Base-by-base conservation (phyloP, 176 grass and related monocot genomes). In the Carex scoparia region DNA sequence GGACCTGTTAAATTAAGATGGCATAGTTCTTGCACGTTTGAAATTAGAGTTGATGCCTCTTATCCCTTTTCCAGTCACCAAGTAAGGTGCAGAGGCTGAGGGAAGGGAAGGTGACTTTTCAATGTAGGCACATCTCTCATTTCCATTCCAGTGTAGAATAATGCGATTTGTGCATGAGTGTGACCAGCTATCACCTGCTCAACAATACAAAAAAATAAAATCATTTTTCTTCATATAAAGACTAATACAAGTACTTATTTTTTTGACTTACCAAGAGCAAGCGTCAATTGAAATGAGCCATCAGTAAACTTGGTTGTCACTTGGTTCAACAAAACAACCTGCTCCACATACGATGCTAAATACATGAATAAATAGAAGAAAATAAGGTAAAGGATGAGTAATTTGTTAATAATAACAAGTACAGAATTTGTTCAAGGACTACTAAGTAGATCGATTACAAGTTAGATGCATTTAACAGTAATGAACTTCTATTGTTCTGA, bases 311-410 rank as follows among this genome's bases (percentile, higher is more conserved):
- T 98, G 10, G 93, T 95, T 78, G 96, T 95, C 15, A 98, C 96
- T 91, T 98, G 93, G 79, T 98, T 98, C 88, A 95, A 88, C 77
- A 98, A 88, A 64, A 98, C 89, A 88, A 95, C 91, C 96, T 98
- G 89, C 64, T 77, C 10, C 49, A 62, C 65, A 88, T 74, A 73
- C 87, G 80, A 59, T 71, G 81, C n/a, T 80, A 70, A 70, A 89
- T 18, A 1, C 27, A 30, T 14, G 2, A 85, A 56, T 72, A 59
- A 58, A 58, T 65, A 65, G 4, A 76, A 63, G 18, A 16, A 16
- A 58, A 19, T 61, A 59, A 46, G 67, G 27, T 54, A 53, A 54
- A 77, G 10, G 9, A 56, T 12, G 0, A 16, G 12, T 7, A 55
- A 31, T 32, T 33, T 74, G 28, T 75, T 28, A 48, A 77, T 11